Conservation (phyloP, 108 stramenopile species). For the Discostella pseudostelligera region DNA sequence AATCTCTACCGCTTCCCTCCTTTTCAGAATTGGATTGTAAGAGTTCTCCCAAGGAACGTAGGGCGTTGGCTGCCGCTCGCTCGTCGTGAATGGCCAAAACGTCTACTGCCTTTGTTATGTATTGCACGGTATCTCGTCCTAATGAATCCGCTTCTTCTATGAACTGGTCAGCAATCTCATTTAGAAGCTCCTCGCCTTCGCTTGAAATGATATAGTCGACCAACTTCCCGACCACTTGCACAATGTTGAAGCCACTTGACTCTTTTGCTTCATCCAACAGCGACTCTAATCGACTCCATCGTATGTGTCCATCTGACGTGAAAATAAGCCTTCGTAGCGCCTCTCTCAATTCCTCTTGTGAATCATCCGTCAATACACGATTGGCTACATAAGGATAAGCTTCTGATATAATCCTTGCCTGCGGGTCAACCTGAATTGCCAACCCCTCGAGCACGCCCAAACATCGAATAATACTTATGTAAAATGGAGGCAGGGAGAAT, state of each 20-base stretch:
- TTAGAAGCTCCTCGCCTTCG: constrained; percentile 74
- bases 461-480: constrained; percentile 97
- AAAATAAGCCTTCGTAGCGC: constrained; percentile 80
- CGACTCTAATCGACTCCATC: constrained; percentile 90
- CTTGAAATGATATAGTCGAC: constrained; percentile 74
- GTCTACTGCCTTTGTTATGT: constrained; percentile 54
- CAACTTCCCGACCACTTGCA: constrained; percentile 79
- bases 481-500: constrained; percentile 94
- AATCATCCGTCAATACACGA: constrained; percentile 88
- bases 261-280: constrained; percentile 82
- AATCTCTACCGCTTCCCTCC: constrained; percentile 12
- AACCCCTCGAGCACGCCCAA: constrained; percentile 95
- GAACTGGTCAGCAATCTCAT: constrained; percentile 71
- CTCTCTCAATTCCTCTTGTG: constrained; percentile 81
- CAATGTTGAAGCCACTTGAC: constrained; percentile 79
- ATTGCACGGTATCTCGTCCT: constrained; percentile 63
- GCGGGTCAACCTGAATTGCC: constrained; percentile 92
- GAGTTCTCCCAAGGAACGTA: constrained; percentile 50
- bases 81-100: constrained; percentile 72
- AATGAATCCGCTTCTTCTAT: constrained; percentile 77
- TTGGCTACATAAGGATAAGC: constrained; percentile 97
- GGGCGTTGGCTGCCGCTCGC: constrained; percentile 60
- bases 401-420: constrained; percentile 85
- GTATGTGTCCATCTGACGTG: constrained; percentile 74
- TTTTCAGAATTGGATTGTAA: constrained; percentile 18